Base-by-base conservation (phyloP, 805 yeast species). In the Candida dajiaensis region DNA sequence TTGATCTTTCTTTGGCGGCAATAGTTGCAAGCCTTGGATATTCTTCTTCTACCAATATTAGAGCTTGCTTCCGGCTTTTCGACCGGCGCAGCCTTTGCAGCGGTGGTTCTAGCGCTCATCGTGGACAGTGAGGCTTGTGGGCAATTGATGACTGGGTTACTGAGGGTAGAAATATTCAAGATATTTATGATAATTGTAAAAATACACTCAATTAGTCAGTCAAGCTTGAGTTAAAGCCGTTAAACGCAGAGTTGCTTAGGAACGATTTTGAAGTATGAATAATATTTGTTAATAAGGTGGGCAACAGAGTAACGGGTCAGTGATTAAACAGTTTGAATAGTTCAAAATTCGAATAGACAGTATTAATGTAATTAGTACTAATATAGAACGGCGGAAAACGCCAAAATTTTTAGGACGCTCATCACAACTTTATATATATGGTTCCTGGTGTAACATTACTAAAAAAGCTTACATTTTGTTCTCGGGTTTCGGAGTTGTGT, bases 1-100 rank as follows among this genome's bases (percentile, higher is more conserved):
- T 65, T 65, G 52, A 67, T 67, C 57, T 70, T 70, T 50, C 70
- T 62, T 40, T 63, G 67, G n/a, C 73, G 66, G 45, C 74, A 70
- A 49, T 65, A 61, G 49, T 69, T 70, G 51, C 73, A 70, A 5
- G 73, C 73, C 16, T 65, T 64, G 6, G 66, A 60, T 16, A 67
- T 66, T 36, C 74, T 56, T 46, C 67, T 59, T 38, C 70, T 55
- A 1, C 43, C 38, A 12, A 25, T 29, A n/a, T n/a, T n/a, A 9
- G 50, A 22, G 28, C 23, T 28, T 19, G 42, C 16, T 22, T 25
- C 20, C n/a, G 12, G 28, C 23, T 43, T 29, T 33, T 25, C 26
- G 12, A 15, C 35, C n/a, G 35, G 41, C 13, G 38, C 35, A 21
- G 42, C 37, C 26, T 33, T 26, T 18, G 43, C 40, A 20, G 37